Conservation (phyloP, 2,329 filamentous ascomycete species). For the Diplodia sapinea region DNA sequence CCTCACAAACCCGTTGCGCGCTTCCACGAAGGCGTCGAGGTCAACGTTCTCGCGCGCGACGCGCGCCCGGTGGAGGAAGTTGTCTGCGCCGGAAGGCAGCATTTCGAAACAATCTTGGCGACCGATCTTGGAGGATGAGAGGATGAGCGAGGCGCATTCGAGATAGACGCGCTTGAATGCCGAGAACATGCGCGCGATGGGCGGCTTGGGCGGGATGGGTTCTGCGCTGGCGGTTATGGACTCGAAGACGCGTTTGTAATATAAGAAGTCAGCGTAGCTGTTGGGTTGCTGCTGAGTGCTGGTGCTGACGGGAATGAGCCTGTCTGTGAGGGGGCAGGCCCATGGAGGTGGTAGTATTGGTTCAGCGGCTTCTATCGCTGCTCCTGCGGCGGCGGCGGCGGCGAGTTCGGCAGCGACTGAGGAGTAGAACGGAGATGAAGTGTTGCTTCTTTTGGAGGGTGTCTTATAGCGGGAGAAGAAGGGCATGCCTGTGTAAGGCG, state of each 20-base stretch:
- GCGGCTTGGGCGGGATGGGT: constrained; percentile 35
- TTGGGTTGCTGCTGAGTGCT: background rate
- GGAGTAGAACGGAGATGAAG: background rate
- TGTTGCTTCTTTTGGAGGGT: background rate
- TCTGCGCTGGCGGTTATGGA: constrained; percentile 33
- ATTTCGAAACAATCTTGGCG: constrained; percentile 8
- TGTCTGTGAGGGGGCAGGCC: background rate
- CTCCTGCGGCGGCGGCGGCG: background rate
- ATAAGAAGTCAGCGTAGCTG: constrained; percentile 35
- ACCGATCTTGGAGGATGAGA: background rate
- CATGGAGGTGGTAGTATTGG: background rate
- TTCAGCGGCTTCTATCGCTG: background rate
- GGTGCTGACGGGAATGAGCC: constrained; percentile 33
- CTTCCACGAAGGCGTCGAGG: constrained; percentile 38
- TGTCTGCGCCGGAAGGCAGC: constrained; percentile 32
- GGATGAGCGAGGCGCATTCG: constrained; percentile 36
- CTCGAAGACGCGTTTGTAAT: constrained; percentile 39
- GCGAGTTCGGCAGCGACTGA: background rate
- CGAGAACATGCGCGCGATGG: constrained; percentile 42
- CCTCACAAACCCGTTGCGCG: constrained; percentile 41
- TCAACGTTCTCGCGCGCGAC: constrained; percentile 45
- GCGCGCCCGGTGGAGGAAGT: constrained; percentile 43
- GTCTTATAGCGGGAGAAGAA: background rate
- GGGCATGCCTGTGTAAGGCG: constrained; percentile 37
- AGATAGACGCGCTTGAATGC: constrained; percentile 44